A percentile compares a stretch with the other conserved stretches of the same genome.
Conservation (phyloP, 306 rosid species). For the Prinsepia uniflora region DNA sequence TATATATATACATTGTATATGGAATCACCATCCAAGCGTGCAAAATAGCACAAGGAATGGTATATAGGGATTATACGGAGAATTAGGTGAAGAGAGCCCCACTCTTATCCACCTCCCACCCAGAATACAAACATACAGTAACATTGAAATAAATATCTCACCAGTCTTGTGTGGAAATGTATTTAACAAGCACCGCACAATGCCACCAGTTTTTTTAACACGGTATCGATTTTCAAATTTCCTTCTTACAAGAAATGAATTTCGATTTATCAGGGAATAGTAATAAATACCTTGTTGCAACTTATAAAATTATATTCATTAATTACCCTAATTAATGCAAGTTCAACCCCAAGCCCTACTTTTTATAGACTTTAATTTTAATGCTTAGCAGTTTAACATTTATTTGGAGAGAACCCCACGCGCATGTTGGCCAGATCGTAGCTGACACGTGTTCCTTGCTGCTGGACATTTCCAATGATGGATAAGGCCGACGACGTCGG, state of each 20-base stretch:
- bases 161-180: neutral
- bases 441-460: conserved; percentile 96
- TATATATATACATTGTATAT: too few species aligned
- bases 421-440: conserved; percentile 49
- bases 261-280: too few species aligned
- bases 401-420: conserved; percentile 65
- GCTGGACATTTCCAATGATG: conserved; percentile 87
- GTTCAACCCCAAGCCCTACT: neutral
- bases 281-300: too few species aligned
- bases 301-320: too few species aligned
- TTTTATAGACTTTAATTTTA: neutral
- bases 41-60: too few species aligned
- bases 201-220: too few species aligned
- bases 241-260: too few species aligned
- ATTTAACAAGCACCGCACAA: neutral
- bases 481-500: conserved; percentile 63
- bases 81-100: neutral
- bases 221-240: too few species aligned
- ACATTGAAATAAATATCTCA: neutral
- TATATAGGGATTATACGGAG: too few species aligned
- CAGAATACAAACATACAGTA: too few species aligned
- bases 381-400: conserved; percentile 36
- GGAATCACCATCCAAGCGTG: too few species aligned
- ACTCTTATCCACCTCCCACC: conserved; percentile 13
- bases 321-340: too few species aligned